A percentile compares a stretch with the other conserved stretches of the same genome.
Conservation (phyloP, 345 rosid species). For the thale cress (Arabidopsis thaliana) region TAIR10.1 NC_003074.8:9911501-9912000, state of each 20-base stretch:
- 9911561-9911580: slow-evolving; percentile 8
- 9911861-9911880: not conserved
- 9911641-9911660: slow-evolving; percentile 46
- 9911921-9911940: not conserved
- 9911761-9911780: not conserved
- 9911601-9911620: slow-evolving; percentile 11
- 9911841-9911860: not conserved
- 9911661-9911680: slow-evolving; percentile 40
- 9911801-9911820: too few species aligned
- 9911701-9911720: slow-evolving; percentile 18
- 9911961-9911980: not conserved
- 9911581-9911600: slow-evolving; percentile 28
- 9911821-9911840: not conserved
- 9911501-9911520: not conserved
- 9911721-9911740: slow-evolving; percentile 12
- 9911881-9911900: not conserved
- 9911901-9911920: slow-evolving; percentile 7
- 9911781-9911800: too few species aligned
- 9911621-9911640: slow-evolving; percentile 42
- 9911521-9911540: slow-evolving; percentile 31
- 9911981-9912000: slow-evolving; percentile 15
- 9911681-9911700: slow-evolving; percentile 22
- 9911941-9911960: slow-evolving; percentile 6
- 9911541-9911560: slow-evolving; percentile 23
- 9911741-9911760: not conserved